Conservation (phyloP, 805 yeast species). For the Metschnikowia lachancei region DNA sequence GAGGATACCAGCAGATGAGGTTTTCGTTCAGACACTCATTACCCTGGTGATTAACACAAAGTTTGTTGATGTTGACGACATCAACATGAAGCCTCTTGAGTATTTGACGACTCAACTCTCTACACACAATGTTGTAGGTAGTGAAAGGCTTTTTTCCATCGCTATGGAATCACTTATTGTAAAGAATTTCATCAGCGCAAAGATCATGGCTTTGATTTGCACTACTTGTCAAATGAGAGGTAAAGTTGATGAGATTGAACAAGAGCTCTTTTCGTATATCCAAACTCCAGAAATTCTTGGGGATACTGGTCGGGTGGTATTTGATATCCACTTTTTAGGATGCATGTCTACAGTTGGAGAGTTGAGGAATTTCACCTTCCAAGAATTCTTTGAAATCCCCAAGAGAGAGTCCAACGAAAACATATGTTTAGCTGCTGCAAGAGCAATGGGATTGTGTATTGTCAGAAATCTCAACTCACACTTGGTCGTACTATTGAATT, state of each 20-base stretch:
- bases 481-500: slow-evolving; percentile 37
- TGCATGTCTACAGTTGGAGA: slow-evolving; percentile 34
- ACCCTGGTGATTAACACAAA: slow-evolving; percentile 18
- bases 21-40: slow-evolving; percentile 8
- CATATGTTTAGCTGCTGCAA: slow-evolving; percentile 47
- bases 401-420: slow-evolving; percentile 30
- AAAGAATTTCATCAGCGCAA: slow-evolving; percentile 27
- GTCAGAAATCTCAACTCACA: slow-evolving; percentile 37
- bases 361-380: slow-evolving; percentile 25
- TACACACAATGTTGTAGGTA: slow-evolving; percentile 6
- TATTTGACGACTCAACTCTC: slow-evolving; percentile 15
- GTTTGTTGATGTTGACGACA: slow-evolving; percentile 21
- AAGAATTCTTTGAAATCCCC: slow-evolving; percentile 35
- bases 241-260: slow-evolving; percentile 27
- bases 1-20: slow-evolving; percentile 10
- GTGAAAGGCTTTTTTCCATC: slow-evolving; percentile 4
- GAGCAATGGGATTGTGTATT: slow-evolving; percentile 51
- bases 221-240: slow-evolving; percentile 19
- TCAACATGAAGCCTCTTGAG: slow-evolving; percentile 19
- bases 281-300: slow-evolving; percentile 15
- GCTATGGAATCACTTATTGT: slow-evolving; percentile 18
- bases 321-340: slow-evolving; percentile 48
- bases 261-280: slow-evolving; percentile 30
- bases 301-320: slow-evolving; percentile 22
- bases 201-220: slow-evolving; percentile 30